Conservation (phyloP, 805 yeast species). For the Saccharomycopsis fibuligera region DNA sequence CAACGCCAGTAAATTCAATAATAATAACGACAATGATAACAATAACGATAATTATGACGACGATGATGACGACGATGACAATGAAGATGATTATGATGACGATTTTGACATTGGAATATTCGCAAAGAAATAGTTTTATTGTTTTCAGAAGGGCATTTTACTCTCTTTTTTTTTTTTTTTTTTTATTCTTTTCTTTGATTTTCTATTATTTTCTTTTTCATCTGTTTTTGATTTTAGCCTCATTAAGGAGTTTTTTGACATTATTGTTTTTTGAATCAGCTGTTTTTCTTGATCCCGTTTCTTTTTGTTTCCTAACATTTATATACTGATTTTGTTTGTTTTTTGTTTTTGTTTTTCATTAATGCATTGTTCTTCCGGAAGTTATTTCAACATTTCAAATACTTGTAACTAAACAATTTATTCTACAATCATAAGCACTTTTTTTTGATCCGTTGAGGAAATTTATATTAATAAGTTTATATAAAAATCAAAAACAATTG, state of each 20-base stretch:
- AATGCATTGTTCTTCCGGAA: too few relatives aligned
- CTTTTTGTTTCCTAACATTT: too few relatives aligned
- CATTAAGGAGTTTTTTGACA: too few relatives aligned
- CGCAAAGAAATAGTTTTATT: not conserved
- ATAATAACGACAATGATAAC: constrained; percentile 6
- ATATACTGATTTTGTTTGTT: too few relatives aligned
- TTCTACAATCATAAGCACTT: too few relatives aligned
- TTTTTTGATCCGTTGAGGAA: constrained; percentile 19
- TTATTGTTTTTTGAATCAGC: too few relatives aligned
- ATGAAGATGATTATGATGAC: constrained; percentile 21
- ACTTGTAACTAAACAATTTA: too few relatives aligned
- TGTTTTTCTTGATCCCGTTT: too few relatives aligned
- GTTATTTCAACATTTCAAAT: too few relatives aligned
- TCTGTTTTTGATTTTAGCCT: too few relatives aligned
- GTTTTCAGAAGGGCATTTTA: not conserved
- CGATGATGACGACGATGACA: constrained; percentile 21
- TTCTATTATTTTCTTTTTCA: too few relatives aligned
- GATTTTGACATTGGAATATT: constrained; percentile 1
- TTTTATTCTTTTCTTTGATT: not conserved
- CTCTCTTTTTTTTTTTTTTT: not conserved
- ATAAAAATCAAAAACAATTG: not conserved
- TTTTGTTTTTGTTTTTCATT: too few relatives aligned
- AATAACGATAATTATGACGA: constrained; percentile 4
- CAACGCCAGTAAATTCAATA: not conserved
- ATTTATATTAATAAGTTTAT: not conserved